Evolutionary conservation across 257 asterid genomes (phyloP).

Genomic region (Solanum paucissectum): DNA sequence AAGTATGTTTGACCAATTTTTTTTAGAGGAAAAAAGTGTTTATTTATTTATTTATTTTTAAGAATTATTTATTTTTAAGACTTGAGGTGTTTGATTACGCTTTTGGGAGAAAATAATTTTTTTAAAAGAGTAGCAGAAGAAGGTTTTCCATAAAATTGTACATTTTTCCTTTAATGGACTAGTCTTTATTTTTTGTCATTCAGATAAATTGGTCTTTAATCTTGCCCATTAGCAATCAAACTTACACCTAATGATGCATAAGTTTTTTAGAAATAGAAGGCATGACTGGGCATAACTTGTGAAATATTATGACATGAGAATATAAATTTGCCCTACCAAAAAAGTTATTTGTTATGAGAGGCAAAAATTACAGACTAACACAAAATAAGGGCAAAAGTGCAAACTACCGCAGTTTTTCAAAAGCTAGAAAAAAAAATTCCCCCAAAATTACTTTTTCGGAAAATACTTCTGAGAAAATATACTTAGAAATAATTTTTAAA

Average conservation of each 20-base stretch:
- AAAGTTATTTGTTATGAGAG: too few species aligned
- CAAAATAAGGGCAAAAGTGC: too few species aligned
- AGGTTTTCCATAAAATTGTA: background rate
- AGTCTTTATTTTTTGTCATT: too few species aligned
- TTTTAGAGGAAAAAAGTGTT: background rate
- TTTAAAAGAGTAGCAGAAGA: background rate
- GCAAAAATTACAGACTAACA: too few species aligned
- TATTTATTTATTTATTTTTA: too few species aligned
- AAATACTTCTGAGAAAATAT: background rate
- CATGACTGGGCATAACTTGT: background rate
- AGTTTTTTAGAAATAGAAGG: background rate
- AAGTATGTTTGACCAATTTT: background rate
- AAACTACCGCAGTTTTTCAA: too few species aligned
- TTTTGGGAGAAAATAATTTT: background rate
- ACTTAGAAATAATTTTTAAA: too few species aligned
- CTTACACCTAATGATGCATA: background rate
- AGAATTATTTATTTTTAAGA: too few species aligned
- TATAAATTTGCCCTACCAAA: too few species aligned
- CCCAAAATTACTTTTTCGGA: too few species aligned
- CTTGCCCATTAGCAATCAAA: too few species aligned
- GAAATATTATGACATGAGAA: background rate
- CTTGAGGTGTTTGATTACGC: background rate
- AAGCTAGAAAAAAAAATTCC: too few species aligned
- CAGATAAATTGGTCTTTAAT: background rate
- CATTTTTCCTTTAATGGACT: background rate